These are phyloP conservation scores for Malassezia japonica DNA, from an alignment of 1,284 basidiomycete species.

Conservation along the genomic window DNA sequence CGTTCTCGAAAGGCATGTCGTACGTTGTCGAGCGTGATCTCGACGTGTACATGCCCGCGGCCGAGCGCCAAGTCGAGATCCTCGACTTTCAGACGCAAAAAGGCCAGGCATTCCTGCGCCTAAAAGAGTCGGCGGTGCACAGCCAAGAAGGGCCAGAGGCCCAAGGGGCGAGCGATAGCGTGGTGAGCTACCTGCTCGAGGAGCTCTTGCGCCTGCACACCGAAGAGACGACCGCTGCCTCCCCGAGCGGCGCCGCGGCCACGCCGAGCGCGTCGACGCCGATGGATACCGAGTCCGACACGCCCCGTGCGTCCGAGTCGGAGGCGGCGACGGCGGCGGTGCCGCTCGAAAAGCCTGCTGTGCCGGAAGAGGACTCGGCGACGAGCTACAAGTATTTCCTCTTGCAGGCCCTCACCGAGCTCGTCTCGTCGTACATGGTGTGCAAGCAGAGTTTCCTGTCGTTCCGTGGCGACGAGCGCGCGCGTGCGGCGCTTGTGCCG, in stretches of 20 bases:
- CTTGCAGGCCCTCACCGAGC: slow-evolving; percentile 82
- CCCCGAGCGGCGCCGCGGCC: too few species aligned
- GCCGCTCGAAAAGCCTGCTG: too few species aligned
- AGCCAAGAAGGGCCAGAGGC: background rate
- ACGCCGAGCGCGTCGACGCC: too few species aligned
- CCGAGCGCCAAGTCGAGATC: slow-evolving; percentile 31
- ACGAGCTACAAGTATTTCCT: slow-evolving; percentile 77
- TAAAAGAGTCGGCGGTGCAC: slow-evolving; percentile 12
- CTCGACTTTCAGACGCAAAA: slow-evolving; percentile 21
- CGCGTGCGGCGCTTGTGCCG: slow-evolving; percentile 23
- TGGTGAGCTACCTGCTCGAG: slow-evolving; percentile 55
- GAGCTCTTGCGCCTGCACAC: too few species aligned
- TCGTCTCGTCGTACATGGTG: slow-evolving; percentile 80
- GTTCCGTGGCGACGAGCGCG: slow-evolving; percentile 55
- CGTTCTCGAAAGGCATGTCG: slow-evolving; percentile 6
- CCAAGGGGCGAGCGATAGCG: slow-evolving; percentile 54
- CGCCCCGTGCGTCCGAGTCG: too few species aligned
- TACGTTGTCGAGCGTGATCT: slow-evolving; percentile 61
- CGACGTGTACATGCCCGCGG: slow-evolving; percentile 63
- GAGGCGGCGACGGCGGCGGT: too few species aligned
- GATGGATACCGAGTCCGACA: too few species aligned
- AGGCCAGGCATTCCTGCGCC: slow-evolving; percentile 14
- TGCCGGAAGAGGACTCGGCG: too few species aligned
- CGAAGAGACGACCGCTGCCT: too few species aligned
- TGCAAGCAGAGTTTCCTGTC: slow-evolving; percentile 83